These are phyloP conservation scores for Fusarium armeniacum DNA, from an alignment of 2,329 filamentous ascomycete species.

Conservation along the genomic window DNA sequence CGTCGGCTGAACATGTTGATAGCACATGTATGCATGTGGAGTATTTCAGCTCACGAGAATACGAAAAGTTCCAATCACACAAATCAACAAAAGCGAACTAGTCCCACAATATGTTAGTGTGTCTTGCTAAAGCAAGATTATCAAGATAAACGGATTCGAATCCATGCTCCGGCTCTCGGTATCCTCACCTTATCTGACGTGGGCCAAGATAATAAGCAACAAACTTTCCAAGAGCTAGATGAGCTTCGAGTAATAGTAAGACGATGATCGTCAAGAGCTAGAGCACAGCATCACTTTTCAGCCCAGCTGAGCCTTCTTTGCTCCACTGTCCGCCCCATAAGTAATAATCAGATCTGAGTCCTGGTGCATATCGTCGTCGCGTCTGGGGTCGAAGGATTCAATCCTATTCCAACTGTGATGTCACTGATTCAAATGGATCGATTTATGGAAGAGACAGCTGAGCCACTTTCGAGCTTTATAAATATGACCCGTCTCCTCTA, in stretches of 20 bases:
- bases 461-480: rapidly evolving
- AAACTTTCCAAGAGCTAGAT: not conserved
- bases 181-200: not conserved
- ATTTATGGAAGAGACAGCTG: rapidly evolving
- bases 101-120: not conserved
- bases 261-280: not conserved
- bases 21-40: not conserved
- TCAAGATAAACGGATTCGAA: not conserved
- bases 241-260: rapidly evolving
- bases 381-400: not conserved
- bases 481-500: rapidly evolving
- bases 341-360: not conserved
- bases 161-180: not conserved
- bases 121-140: not conserved
- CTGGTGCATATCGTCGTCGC: not conserved
- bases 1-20: not conserved
- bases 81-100: not conserved
- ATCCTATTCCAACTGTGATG: not conserved
- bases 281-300: not conserved
- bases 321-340: not conserved
- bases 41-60: no score
- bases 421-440: rapidly evolving
- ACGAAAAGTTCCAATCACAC: not conserved
- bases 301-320: not conserved
- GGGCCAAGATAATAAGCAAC: not conserved